A percentile compares a stretch with the other conserved stretches of the same genome.
Conservation (phyloP, 2,329 filamentous ascomycete species). For the Aspergillus fumigatiaffinis region DNA sequence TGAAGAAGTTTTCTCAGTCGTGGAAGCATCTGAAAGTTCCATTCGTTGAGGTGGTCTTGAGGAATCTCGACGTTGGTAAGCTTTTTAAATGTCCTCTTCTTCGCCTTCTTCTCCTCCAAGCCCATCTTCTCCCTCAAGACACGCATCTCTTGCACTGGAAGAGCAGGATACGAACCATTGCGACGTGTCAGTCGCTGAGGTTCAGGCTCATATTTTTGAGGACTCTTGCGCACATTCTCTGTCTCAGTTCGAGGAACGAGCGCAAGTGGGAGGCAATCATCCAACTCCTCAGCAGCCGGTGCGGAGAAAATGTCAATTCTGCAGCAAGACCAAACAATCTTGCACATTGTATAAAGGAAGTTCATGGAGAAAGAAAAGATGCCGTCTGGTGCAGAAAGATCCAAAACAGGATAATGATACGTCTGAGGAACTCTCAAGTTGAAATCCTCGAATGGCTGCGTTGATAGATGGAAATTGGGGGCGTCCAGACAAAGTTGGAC, state of each 20-base stretch:
- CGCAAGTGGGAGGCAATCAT: slow-evolving; percentile 40
- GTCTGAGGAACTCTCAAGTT: slow-evolving; percentile 38
- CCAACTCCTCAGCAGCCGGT: slow-evolving; percentile 37
- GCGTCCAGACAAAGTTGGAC: slow-evolving; percentile 60
- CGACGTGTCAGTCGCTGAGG: slow-evolving; percentile 12
- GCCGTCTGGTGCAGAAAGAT: slow-evolving; percentile 37
- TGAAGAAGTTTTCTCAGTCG: slow-evolving; percentile 57
- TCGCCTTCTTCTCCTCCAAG: slow-evolving; percentile 27
- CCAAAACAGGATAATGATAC: slow-evolving; percentile 41
- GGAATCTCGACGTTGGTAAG: slow-evolving; percentile 51
- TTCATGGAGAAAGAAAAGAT: slow-evolving; percentile 43
- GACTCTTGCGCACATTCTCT: slow-evolving; percentile 17
- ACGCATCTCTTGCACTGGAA: slow-evolving; percentile 23
- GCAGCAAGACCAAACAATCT: slow-evolving; percentile 41
- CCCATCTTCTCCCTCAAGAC: slow-evolving; percentile 18
- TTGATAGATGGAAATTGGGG: slow-evolving; percentile 47
- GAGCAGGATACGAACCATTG: slow-evolving; percentile 16
- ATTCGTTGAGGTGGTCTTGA: slow-evolving; percentile 52
- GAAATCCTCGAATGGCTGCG: slow-evolving; percentile 40
- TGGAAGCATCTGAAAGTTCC: slow-evolving; percentile 56
- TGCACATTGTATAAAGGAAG: slow-evolving; percentile 41
- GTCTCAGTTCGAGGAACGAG: slow-evolving; percentile 33
- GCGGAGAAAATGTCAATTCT: slow-evolving; percentile 40
- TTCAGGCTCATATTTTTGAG: slow-evolving; percentile 12
- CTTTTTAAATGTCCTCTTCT: slow-evolving; percentile 43